Evolutionary conservation across 805 yeast genomes (phyloP).

Genomic region (Diddensiella transvaalensis): DNA sequence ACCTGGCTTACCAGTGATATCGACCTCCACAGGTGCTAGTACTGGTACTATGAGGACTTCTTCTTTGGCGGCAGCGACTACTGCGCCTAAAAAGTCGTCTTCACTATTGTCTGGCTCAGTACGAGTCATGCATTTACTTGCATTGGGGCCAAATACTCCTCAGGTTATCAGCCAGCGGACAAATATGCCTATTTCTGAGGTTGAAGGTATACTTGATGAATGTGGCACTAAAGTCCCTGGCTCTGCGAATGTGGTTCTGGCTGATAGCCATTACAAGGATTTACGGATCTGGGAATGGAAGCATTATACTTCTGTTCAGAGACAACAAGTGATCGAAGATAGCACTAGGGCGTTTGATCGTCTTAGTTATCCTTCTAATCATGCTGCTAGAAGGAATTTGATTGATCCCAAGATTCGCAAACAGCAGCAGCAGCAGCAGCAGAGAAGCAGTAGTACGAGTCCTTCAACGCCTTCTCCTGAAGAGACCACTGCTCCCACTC

Average conservation of each 20-base stretch:
- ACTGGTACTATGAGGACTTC: conserved; percentile 16
- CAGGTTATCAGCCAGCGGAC: conserved; percentile 33
- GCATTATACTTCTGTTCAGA: conserved; percentile 34
- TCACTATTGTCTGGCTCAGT: conserved; percentile 26
- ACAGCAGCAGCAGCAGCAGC: neutral
- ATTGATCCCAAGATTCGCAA: conserved; percentile 29
- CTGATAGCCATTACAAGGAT: conserved; percentile 30
- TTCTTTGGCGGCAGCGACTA: conserved; percentile 18
- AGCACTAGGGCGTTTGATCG: conserved; percentile 31
- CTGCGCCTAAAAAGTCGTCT: conserved; percentile 23
- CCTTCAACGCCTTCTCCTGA: neutral
- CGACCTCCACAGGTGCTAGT: conserved; percentile 23
- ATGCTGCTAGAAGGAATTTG: conserved; percentile 28
- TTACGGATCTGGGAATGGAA: conserved; percentile 38
- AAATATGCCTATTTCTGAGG: conserved; percentile 29
- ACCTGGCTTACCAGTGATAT: conserved; percentile 18
- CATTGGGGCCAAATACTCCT: conserved; percentile 46
- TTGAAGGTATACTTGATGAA: conserved; percentile 28
- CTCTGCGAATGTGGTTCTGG: conserved; percentile 26
- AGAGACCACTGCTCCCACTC: neutral
- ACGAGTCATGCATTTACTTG: conserved; percentile 44
- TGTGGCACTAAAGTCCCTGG: conserved; percentile 15
- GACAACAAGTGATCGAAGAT: conserved; percentile 29
- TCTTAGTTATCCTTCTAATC: conserved; percentile 27
- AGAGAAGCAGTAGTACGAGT: neutral